Conservation (phyloP, 805 yeast genomes). For the Saturnispora sekii region DNA sequence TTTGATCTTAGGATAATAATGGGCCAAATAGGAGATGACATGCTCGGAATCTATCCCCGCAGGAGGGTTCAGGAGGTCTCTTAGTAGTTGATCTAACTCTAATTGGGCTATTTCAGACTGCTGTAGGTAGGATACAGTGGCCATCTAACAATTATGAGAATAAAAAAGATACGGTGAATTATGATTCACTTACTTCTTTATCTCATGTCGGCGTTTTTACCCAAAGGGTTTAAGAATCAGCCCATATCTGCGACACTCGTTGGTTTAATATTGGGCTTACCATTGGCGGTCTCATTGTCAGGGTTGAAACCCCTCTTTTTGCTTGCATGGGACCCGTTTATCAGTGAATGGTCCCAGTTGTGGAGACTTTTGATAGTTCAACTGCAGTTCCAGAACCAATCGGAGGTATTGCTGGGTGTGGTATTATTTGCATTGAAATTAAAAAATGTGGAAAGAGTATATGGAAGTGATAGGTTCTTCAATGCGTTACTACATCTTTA, state of each 20-base stretch:
- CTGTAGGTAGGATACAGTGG: slow-evolving; percentile 17
- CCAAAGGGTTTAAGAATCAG: slow-evolving; percentile 24
- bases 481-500: slow-evolving; percentile 36
- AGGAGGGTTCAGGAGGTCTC: slow-evolving; percentile 35
- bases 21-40: slow-evolving; percentile 37
- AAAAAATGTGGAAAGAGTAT: slow-evolving; percentile 47
- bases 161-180: neutral
- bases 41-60: slow-evolving; percentile 20
- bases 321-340: slow-evolving; percentile 43
- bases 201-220: slow-evolving; percentile 22
- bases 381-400: slow-evolving; percentile 45
- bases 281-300: slow-evolving; percentile 35
- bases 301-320: slow-evolving; percentile 35
- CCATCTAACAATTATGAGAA: neutral
- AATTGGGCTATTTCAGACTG: too few species aligned
- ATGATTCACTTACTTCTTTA: neutral
- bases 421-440: slow-evolving; percentile 40
- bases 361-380: slow-evolving; percentile 46
- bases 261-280: slow-evolving; percentile 26
- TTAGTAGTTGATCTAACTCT: slow-evolving; percentile 38
- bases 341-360: slow-evolving; percentile 44
- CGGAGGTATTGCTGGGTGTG: slow-evolving; percentile 40
- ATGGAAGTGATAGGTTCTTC: slow-evolving; percentile 46
- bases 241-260: slow-evolving; percentile 35
- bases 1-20: slow-evolving; percentile 42